phyloP scores from a whole-genome alignment of 1,284 basidiomycete species.

The Laetiporus sulphureus region DNA sequence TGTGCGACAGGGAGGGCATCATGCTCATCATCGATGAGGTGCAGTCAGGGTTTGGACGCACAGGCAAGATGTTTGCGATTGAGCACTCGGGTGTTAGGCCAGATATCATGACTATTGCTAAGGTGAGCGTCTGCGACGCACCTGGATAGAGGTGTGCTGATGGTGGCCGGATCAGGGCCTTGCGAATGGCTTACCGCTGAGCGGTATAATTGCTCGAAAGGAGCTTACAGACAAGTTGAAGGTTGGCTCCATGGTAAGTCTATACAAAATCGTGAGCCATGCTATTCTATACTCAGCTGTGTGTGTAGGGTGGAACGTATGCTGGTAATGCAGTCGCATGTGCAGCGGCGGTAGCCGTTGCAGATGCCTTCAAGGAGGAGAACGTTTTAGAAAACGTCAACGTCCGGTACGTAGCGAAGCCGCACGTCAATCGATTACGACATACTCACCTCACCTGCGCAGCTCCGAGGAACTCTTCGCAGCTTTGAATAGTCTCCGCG shows the following conservation, averaged over 20 bases:
- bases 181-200: slow-evolving; percentile 92
- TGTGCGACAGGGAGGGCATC: slow-evolving; percentile 86
- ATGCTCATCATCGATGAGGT: slow-evolving; percentile 84
- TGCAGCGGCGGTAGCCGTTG: slow-evolving; percentile 80
- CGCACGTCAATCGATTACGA: background rate
- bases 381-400: slow-evolving; percentile 76
- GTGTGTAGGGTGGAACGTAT: slow-evolving; percentile 75
- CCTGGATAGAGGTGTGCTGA: background rate
- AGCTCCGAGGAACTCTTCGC: slow-evolving; percentile 72
- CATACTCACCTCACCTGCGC: background rate
- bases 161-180: slow-evolving; percentile 50
- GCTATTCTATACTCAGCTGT: slow-evolving; percentile 8
- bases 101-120: slow-evolving; percentile 87
- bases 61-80: slow-evolving; percentile 81
- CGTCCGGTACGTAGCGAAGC: slow-evolving; percentile 40
- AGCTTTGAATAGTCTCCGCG: slow-evolving; percentile 48
- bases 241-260: slow-evolving; percentile 70
- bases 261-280: background rate
- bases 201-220: slow-evolving; percentile 77
- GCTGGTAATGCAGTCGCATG: slow-evolving; percentile 87
- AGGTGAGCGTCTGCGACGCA: slow-evolving; percentile 36
- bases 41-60: slow-evolving; percentile 86
- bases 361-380: slow-evolving; percentile 73
- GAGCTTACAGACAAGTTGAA: slow-evolving; percentile 78
- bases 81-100: slow-evolving; percentile 79